Evolutionary conservation across 106 monocot genomes (phyloP).

Genomic region (Dioscorea alata): DNA sequence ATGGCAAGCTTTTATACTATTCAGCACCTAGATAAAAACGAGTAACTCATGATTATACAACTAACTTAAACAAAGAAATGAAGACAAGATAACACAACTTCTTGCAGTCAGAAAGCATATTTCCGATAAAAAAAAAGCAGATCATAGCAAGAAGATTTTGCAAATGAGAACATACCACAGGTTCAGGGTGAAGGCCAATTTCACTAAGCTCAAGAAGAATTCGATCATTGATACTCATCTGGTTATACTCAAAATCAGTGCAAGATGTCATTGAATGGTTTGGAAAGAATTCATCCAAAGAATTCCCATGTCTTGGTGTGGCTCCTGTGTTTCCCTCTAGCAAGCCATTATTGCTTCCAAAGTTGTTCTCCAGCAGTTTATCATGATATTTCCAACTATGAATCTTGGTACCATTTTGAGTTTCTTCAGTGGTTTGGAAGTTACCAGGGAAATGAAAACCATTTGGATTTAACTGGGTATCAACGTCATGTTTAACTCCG

Average conservation of each 20-base stretch:
- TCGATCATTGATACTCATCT: conserved; percentile 48
- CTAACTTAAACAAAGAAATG: no score
- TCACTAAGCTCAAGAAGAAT: conserved; percentile 66
- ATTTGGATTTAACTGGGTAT: conserved; percentile 26
- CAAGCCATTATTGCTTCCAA: conserved; percentile 14
- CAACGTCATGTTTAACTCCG: conserved; percentile 26
- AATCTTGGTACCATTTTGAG: conserved; percentile 21
- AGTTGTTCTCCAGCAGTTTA: conserved; percentile 15
- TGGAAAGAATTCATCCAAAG: conserved; percentile 15
- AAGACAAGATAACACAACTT: background rate
- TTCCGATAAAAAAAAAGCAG: background rate
- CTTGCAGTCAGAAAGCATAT: background rate
- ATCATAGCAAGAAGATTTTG: background rate
- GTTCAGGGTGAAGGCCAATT: conserved; percentile 58
- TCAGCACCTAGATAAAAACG: no score
- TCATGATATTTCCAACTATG: conserved; percentile 23
- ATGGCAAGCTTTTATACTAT: no score
- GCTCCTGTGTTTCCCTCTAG: background rate
- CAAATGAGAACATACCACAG: conserved; percentile 26
- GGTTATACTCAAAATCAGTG: conserved; percentile 37
- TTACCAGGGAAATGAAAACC: conserved; percentile 7
- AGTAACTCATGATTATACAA: no score
- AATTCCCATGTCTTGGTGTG: background rate
- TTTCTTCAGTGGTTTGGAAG: conserved; percentile 17
- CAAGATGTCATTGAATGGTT: conserved; percentile 2